A percentile compares a stretch with the other conserved stretches of the same genome.
Conservation (phyloP, 1,139 yeast genomes). For the Geotrichum europaeum region DNA sequence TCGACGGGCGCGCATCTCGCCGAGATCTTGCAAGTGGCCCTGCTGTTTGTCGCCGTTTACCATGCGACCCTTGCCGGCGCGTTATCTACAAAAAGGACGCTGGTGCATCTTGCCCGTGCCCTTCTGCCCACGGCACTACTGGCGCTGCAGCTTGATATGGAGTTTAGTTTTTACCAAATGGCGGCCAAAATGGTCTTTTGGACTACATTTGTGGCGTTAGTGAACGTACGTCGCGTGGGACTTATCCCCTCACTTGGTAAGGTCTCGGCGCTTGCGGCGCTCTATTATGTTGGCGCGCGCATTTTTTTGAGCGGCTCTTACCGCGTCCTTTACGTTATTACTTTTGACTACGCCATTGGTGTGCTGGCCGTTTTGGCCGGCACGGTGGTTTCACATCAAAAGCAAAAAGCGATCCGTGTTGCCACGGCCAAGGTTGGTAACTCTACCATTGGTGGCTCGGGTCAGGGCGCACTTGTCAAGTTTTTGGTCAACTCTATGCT, state of each 20-base stretch:
- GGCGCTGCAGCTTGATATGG: conserved; percentile 9
- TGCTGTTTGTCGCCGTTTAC: neutral
- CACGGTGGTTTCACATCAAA: neutral
- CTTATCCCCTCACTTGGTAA: neutral
- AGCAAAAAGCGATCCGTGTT: neutral
- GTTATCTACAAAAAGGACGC: neutral
- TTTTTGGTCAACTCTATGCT: neutral
- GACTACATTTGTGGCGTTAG: neutral
- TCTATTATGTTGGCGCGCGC: neutral
- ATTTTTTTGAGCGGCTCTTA: neutral
- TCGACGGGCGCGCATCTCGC: neutral
- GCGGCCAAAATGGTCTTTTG: neutral
- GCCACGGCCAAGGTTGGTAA: neutral
- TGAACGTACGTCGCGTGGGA: neutral
- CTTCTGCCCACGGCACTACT: neutral
- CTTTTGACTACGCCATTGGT: neutral
- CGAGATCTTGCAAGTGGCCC: neutral
- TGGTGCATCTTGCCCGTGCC: neutral
- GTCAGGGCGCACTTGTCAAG: neutral
- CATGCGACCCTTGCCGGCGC: neutral
- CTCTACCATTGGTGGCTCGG: neutral
- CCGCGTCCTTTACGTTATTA: neutral
- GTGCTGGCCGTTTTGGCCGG: neutral
- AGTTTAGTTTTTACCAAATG: conserved; percentile 10
- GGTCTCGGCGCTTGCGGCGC: neutral